phyloP scores from a whole-genome alignment of 768 basidiomycete species.

The Russula ochroleuca region DNA sequence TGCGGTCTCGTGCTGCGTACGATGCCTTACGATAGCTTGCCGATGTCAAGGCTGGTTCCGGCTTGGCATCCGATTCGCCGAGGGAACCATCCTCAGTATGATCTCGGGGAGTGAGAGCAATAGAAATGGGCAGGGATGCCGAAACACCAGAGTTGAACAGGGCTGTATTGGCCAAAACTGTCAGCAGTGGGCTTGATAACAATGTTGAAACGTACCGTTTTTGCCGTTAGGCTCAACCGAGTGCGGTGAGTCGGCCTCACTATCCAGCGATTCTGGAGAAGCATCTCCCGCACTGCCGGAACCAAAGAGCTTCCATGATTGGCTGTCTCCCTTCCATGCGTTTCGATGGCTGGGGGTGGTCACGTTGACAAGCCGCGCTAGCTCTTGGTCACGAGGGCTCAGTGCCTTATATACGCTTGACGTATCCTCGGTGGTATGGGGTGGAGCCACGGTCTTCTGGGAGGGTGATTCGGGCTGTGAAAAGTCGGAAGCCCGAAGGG shows the following conservation, averaged over 20 bases:
- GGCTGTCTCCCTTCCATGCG: slow-evolving; percentile 62
- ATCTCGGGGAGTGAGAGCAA: slow-evolving; percentile 38
- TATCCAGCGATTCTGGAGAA: slow-evolving; percentile 34
- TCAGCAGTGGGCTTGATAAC: neutral
- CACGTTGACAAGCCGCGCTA: slow-evolving; percentile 62
- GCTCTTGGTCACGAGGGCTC: slow-evolving; percentile 48
- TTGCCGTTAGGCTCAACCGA: slow-evolving; percentile 28
- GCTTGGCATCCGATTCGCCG: neutral
- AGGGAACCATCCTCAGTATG: neutral
- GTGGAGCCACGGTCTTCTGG: neutral
- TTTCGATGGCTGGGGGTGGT: slow-evolving; percentile 65
- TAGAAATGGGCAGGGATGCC: slow-evolving; percentile 61
- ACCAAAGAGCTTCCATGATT: slow-evolving; percentile 57
- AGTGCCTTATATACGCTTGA: slow-evolving; percentile 22
- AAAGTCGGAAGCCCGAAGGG: slow-evolving; percentile 40
- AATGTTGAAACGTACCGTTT: neutral
- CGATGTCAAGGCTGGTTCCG: slow-evolving; percentile 33
- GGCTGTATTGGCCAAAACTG: neutral
- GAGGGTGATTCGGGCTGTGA: slow-evolving; percentile 21
- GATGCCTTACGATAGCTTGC: slow-evolving; percentile 45
- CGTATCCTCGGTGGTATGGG: slow-evolving; percentile 3
- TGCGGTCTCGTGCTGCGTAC: slow-evolving; percentile 66
- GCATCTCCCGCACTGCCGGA: slow-evolving; percentile 32
- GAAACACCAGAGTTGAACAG: slow-evolving; percentile 34
- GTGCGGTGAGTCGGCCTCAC: slow-evolving; percentile 29